phyloP scores from a whole-genome alignment of 2,329 filamentous ascomycete genomes.

The Stromatinia cepivora region DNA sequence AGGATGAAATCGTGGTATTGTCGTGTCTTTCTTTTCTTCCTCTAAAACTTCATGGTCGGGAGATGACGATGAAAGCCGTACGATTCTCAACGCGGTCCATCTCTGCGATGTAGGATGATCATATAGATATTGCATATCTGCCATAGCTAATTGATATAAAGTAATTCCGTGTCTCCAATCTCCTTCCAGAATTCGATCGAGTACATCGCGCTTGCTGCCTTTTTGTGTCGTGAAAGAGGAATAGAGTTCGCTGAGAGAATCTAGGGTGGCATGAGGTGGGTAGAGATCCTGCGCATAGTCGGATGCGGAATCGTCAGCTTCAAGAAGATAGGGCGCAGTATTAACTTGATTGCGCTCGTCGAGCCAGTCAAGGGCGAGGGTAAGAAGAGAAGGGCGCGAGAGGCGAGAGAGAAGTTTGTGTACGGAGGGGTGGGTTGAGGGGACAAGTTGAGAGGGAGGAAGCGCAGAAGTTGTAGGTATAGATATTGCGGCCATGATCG shows the following conservation, averaged over 20 bases:
- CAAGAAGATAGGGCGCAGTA: constrained; percentile 58
- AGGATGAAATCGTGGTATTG: constrained; percentile 73
- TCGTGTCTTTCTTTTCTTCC: constrained; percentile 46
- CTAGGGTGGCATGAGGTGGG: constrained; percentile 63
- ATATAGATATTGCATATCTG: constrained; percentile 65
- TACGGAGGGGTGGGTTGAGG: constrained; percentile 63
- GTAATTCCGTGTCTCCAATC: constrained; percentile 67
- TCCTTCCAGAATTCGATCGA: constrained; percentile 64
- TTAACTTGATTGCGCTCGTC: constrained; percentile 61
- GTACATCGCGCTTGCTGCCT: constrained; percentile 62
- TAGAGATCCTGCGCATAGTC: constrained; percentile 67
- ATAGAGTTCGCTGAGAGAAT: constrained; percentile 67
- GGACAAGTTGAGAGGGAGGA: constrained; percentile 68
- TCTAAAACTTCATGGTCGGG: constrained; percentile 26
- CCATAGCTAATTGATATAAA: constrained; percentile 67
- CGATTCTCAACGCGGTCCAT: constrained; percentile 63
- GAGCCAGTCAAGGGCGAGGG: constrained; percentile 76
- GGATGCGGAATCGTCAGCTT: constrained; percentile 47
- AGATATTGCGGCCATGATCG: constrained; percentile 46
- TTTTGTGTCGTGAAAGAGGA: constrained; percentile 58
- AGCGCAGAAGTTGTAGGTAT: constrained; percentile 72
- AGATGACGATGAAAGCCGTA: constrained; percentile 46
- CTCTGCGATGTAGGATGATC: constrained; percentile 63
- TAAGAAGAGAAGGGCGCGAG: constrained; percentile 69
- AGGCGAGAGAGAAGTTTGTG: constrained; percentile 68